phyloP scores from a whole-genome alignment of 2,329 filamentous ascomycete species.

The Monascus ruber region DNA sequence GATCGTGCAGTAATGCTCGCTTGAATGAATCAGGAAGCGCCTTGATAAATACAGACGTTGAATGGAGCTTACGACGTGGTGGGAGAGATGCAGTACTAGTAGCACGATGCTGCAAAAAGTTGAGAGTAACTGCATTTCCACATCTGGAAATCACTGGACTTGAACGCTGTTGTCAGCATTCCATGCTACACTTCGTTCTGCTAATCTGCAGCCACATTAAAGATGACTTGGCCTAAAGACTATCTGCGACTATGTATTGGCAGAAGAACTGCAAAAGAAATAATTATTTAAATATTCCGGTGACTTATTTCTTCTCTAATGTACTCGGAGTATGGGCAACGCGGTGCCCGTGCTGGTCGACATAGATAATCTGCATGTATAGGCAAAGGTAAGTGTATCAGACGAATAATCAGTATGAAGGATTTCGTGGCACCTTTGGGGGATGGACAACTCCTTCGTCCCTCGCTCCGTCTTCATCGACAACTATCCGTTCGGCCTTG shows the following conservation, averaged over 20 bases:
- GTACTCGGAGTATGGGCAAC: constrained; percentile 15
- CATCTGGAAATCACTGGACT: too few species aligned
- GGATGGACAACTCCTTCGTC: constrained; percentile 14
- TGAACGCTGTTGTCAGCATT: too few species aligned
- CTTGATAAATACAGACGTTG: too few species aligned
- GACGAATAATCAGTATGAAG: neutral
- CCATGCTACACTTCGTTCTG: too few species aligned
- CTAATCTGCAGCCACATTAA: too few species aligned
- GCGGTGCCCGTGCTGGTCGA: constrained; percentile 16
- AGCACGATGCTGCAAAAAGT: too few species aligned
- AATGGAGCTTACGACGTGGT: too few species aligned
- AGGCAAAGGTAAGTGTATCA: neutral
- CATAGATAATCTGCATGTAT: constrained; percentile 12
- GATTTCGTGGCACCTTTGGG: constrained; percentile 9
- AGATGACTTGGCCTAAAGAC: too few species aligned
- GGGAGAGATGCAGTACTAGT: too few species aligned
- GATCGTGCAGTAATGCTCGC: too few species aligned
- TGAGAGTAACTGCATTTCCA: too few species aligned
- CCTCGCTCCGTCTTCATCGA: constrained; percentile 9
- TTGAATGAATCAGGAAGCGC: too few species aligned
- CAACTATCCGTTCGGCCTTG: constrained; percentile 15
- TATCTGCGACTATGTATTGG: neutral
- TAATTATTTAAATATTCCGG: neutral
- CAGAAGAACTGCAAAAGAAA: neutral
- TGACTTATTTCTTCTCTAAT: constrained; percentile 7